Conservation (phyloP, 2,329 filamentous ascomycete genomes). For the Neoascochyta sp. region DNA sequence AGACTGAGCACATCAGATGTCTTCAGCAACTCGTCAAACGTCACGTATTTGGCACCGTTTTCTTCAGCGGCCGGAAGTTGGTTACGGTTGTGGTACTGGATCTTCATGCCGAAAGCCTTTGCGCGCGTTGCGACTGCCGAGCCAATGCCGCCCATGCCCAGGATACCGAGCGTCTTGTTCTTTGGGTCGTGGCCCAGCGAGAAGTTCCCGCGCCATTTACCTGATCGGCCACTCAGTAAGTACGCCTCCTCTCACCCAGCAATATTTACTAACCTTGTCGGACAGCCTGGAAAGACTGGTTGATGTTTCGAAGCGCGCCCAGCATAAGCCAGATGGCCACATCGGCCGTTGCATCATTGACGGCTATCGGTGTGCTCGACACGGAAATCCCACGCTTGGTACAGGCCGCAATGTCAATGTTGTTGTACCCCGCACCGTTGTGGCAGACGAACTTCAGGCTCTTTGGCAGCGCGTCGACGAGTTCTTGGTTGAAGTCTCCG, state of each 20-base stretch:
- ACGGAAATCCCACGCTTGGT: slow-evolving; percentile 45
- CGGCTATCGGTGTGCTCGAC: slow-evolving; percentile 48
- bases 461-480: slow-evolving; percentile 42
- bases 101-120: slow-evolving; percentile 54
- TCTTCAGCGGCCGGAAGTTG: slow-evolving; percentile 40
- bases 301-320: slow-evolving; percentile 50
- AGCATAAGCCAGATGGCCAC: slow-evolving; percentile 51
- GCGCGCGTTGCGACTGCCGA: slow-evolving; percentile 48
- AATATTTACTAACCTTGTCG: slow-evolving; percentile 41
- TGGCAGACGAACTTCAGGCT: slow-evolving; percentile 46
- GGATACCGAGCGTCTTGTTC: slow-evolving; percentile 53
- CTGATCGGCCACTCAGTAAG: too few relatives aligned
- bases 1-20: slow-evolving; percentile 55
- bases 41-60: slow-evolving; percentile 51
- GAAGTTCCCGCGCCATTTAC: slow-evolving; percentile 46
- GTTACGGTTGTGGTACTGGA: slow-evolving; percentile 57
- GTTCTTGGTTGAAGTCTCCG: slow-evolving; percentile 46
- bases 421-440: slow-evolving; percentile 58
- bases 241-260: too few relatives aligned
- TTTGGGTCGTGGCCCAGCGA: slow-evolving; percentile 52
- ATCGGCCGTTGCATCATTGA: slow-evolving; percentile 52
- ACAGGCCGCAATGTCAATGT: slow-evolving; percentile 55
- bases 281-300: slow-evolving; percentile 46
- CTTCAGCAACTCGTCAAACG: slow-evolving; percentile 53
- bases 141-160: slow-evolving; percentile 61